These are phyloP conservation scores for Phytophthora melonis DNA, from an alignment of 352 stramenopile species.

Conservation along the genomic window DNA sequence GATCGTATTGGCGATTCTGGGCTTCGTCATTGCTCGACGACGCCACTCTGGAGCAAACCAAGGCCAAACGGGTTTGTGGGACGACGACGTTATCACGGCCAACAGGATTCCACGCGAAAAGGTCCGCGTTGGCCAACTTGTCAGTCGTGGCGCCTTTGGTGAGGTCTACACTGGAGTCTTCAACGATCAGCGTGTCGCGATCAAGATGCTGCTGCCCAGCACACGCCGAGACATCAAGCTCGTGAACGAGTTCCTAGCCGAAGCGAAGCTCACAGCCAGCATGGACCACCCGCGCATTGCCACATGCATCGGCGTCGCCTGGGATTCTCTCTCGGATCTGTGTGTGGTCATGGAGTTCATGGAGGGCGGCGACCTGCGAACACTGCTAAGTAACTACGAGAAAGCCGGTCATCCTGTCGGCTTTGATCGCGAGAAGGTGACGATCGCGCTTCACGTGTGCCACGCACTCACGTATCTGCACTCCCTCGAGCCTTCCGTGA, in stretches of 20 bases:
- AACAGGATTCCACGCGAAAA: conserved; percentile 23
- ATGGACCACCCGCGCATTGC: conserved; percentile 22
- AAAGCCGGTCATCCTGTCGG: not conserved
- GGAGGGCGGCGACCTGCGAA: conserved; percentile 7
- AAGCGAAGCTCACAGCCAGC: conserved; percentile 15
- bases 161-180: conserved; percentile 19
- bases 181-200: conserved; percentile 6
- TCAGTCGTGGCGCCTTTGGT: conserved; percentile 21
- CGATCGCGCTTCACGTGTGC: conserved; percentile 34
- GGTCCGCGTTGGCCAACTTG: conserved; percentile 1
- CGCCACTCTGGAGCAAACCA: conserved; percentile 1
- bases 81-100: conserved; percentile 22
- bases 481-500: conserved; percentile 40
- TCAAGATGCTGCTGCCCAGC: conserved; percentile 24
- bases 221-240: conserved; percentile 18
- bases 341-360: conserved; percentile 24
- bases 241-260: conserved; percentile 15
- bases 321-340: conserved; percentile 22
- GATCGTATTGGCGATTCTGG: not conserved
- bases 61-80: conserved; percentile 14
- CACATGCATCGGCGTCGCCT: conserved; percentile 10
- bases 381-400: conserved; percentile 12
- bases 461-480: conserved; percentile 52
- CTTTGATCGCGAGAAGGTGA: conserved; percentile 29
- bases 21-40: not conserved